Evolutionary conservation across 2,329 filamentous ascomycete species (phyloP), one percentile per base, ranked within the genome.

Genomic region (Colletotrichum lindemuthianum): DNA sequence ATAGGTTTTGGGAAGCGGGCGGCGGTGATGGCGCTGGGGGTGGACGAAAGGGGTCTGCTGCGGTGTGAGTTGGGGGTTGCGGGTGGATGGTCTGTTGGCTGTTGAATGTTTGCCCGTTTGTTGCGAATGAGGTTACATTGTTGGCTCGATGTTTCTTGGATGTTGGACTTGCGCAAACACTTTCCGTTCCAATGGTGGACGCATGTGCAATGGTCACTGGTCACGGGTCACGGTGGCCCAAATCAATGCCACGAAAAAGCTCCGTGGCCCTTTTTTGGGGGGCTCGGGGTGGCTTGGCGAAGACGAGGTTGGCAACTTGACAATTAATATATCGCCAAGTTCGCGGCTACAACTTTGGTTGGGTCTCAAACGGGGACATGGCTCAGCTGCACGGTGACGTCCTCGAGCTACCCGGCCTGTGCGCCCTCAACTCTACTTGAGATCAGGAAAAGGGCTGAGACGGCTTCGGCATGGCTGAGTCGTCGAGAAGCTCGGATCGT

Each of bases 1-100:
- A 76, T 11, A 72, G 69, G 13, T 80, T 80, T 63, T 80, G 77
- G 78, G 76, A 78, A 11, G 32, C 43, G 16, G 15, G 24, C 43
- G 41, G 24, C 34, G 36, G 50, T 4, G 37, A n/a, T 16, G 43
- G 9, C 9, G 43, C 24, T 24, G 8, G 43, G 36, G 47, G 44
- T 36, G 24, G 11, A 10, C 34, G 9, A 7, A 24, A 40, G 41
- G 50, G 37, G 11, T 10, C 44, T 13, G 48, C 7, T n/a, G 53
- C 36, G 4, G 63, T 63, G 33, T 66, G 9, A 59, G 11, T 13
- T 4, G 41, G 5, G 12, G 57, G 6, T 13, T 10, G 16, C 34
- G 40, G 9, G 16, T 40, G 12, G 11, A 3, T 11, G 16, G 24
- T 24, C 9, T 33, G 55, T 11, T 13, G 16, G 16, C 34, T 48